phyloP scores from a whole-genome alignment of 805 yeast genomes.

The Komagataella mondaviorum region DNA sequence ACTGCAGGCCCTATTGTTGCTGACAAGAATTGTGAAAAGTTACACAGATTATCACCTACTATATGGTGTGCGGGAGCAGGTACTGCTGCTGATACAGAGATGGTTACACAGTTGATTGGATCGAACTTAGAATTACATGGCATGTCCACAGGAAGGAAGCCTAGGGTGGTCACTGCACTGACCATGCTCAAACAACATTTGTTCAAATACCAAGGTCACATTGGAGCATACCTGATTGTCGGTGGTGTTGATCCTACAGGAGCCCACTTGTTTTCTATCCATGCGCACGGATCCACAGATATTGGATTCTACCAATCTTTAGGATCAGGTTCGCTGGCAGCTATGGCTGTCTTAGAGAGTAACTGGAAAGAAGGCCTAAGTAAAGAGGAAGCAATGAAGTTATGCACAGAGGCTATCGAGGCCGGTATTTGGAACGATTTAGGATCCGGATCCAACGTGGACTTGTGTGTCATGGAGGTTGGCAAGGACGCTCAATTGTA shows the following conservation, averaged over 20 bases:
- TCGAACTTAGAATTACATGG: constrained; percentile 88
- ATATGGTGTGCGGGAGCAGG: constrained; percentile 99
- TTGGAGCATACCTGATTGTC: constrained; percentile 96
- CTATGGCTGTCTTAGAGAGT: constrained; percentile 93
- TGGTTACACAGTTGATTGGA: constrained; percentile 87
- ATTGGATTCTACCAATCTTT: constrained; percentile 85
- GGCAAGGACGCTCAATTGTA: constrained; percentile 77
- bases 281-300: constrained; percentile 97
- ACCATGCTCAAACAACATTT: constrained; percentile 91
- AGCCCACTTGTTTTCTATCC: constrained; percentile 81
- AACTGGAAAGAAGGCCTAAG: constrained; percentile 70
- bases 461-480: constrained; percentile 90
- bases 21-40: constrained; percentile 93
- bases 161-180: constrained; percentile 87
- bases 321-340: constrained; percentile 96
- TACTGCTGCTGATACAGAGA: constrained; percentile 99
- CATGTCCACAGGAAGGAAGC: constrained; percentile 69
- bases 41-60: constrained; percentile 78
- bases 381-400: constrained; percentile 80
- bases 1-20: constrained; percentile 95
- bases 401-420: constrained; percentile 87
- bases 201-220: constrained; percentile 92
- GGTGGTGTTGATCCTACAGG: constrained; percentile 98
- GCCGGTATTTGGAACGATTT: constrained; percentile 99
- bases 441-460: constrained; percentile 98